Evolutionary conservation across 2,329 filamentous ascomycete genomes (phyloP), one percentile per base, ranked within the genome.

Genomic region (Penicillium nordicum): DNA sequence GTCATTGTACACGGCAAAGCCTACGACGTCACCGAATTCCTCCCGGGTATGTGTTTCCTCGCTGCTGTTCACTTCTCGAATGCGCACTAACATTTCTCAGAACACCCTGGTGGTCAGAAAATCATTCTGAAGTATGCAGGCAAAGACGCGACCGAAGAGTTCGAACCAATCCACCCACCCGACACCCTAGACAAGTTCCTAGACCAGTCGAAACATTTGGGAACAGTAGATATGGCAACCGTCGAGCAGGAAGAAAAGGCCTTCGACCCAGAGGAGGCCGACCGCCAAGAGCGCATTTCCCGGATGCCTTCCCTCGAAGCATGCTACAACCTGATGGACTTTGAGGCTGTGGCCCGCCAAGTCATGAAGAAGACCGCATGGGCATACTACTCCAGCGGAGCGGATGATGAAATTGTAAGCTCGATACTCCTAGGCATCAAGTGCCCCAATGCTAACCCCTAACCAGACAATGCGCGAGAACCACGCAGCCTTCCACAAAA

Each of bases 121-220:
- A 95, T 97, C 73, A 97, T 99, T 69, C 83, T 99, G 63, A 96
- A 96, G 78, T 96, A 97, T 77, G 92, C 92, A 30, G 92, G 92
- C 67, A 95, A 93, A 80, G 92, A 97, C 80, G 92, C 92, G 38
- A 95, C 92, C 36, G 89, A 92, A 72, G 91, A 91, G 70, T 97
- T 90, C 75, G 91, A 95, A 46, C 92, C 92, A 36, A 94, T 97
- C 62, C 86, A 88, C 73, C 92, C 92, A 3, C 90, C 89, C 14
- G 92, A 96, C 76, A 96, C 92, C 1, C 84, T 97, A 18, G 83
- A 85, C 72, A 84, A 85, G 80, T 96, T 90, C 74, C 86, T 96
- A 57, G 87, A 92, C 72, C 80, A 84, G 71, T 89, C 87, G 32
- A 96, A 96, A 79, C 92, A 96, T 73, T 79, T 96, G 18, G 92